Base-by-base conservation (phyloP, 1,284 basidiomycete species). In the Fistulinella cinereoalba region DNA sequence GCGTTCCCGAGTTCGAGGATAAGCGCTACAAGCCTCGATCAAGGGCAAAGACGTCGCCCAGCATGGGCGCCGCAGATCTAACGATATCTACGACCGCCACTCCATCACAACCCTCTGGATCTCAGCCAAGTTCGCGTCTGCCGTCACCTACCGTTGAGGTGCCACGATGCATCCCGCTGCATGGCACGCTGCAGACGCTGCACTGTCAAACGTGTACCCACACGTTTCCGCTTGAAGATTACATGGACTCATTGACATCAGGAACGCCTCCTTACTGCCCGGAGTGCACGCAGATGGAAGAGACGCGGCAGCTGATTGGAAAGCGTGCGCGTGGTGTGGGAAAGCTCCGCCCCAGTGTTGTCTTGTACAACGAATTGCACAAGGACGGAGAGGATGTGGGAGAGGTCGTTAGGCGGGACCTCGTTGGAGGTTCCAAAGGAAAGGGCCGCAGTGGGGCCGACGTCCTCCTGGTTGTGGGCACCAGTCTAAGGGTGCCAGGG, bases 281-380 rank as follows among this genome's bases (percentile, higher is more conserved):
- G 0, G 78, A 85, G 48, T 97, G 94, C 66, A 75, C 78, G 13
- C 74, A 79, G 16, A 71, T 81, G 52, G 85, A 92, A 54, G 72
- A 75, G 37, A 83, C 85, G 23, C 81, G 93, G 24, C 77, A 82
- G 41, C 71, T 85, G 15, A 71, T 87, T 12, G 89, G 88, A 3
- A 91, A 95, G 64, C 85, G 94, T 11, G 79, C 85, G 8, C 75
- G 93, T 33, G 85, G 87, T 1, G 78, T 94, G 15, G 93, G 94
- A 1, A 79, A 79, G 50, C 74, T 97, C 45, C 82, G 92, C 31
- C 88, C 92, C 0, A 88, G 87, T 50, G 91, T 97, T 8, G 92
- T 97, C 0, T 71, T 97, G 28, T 97, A 97, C 64, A 92, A 93
- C 54, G 94, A 96, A 61, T 74, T 77, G 37, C 92, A 95, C 68